A percentile compares a stretch with the other conserved stretches of the same genome.
Evolutionary conservation across 495 filamentous ascomycete genomes (phyloP).

Genomic region (Penicillium fimorum): DNA sequence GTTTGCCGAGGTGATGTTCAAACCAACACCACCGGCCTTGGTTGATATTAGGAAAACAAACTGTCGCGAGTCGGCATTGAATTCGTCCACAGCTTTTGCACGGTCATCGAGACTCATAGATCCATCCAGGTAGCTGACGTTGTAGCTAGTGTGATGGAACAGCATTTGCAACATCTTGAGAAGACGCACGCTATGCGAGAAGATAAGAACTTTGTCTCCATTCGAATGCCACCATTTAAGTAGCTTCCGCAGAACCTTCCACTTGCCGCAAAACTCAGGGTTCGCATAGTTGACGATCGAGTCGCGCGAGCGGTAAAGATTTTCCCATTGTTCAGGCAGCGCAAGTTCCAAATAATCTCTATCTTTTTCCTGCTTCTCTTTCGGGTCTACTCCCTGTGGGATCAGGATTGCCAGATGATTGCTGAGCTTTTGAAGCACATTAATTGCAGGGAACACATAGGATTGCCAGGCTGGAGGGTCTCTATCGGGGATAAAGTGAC

Average conservation of each 20-base stretch:
- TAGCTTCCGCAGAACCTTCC: constrained; percentile 86
- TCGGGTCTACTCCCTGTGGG: constrained; percentile 62
- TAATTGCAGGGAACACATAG: constrained; percentile 83
- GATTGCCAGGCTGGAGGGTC: constrained; percentile 62
- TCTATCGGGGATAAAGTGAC: constrained; percentile 54
- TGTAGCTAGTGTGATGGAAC: constrained; percentile 88
- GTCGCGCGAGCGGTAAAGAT: constrained; percentile 72
- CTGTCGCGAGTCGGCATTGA: constrained; percentile 83
- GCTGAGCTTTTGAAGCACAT: constrained; percentile 77
- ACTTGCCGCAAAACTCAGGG: constrained; percentile 94
- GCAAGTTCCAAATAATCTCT: constrained; percentile 73
- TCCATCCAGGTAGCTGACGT: constrained; percentile 87
- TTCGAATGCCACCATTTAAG: constrained; percentile 85
- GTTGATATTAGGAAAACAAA: constrained; percentile 98
- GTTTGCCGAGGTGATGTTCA: constrained; percentile 97
- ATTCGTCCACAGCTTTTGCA: constrained; percentile 74
- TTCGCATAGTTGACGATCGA: constrained; percentile 81
- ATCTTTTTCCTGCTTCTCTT: constrained; percentile 80
- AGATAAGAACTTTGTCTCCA: constrained; percentile 92
- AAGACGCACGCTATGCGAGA: constrained; percentile 84
- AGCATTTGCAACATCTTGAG: constrained; percentile 83
- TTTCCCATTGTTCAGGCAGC: constrained; percentile 72
- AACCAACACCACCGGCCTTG: constrained; percentile 81
- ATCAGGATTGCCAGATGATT: constrained; percentile 92
- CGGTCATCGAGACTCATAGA: constrained; percentile 84